Base-by-base conservation (phyloP, 164 flowering plant species). In the Tetrastigma voinierianum region DNA sequence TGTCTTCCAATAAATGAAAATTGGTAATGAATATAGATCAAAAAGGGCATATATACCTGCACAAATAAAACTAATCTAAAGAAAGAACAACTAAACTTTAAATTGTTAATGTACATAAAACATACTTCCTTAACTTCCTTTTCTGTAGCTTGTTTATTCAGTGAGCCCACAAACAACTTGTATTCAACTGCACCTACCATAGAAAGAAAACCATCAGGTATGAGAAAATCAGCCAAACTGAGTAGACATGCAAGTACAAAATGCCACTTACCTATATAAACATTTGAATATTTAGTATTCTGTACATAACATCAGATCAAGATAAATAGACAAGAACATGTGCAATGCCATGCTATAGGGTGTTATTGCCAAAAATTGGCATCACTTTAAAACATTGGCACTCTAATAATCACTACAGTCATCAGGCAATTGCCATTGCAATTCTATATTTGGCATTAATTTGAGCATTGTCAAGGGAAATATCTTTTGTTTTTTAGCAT, bases 101-200 rank as follows among this genome's bases (percentile, higher is more conserved):
- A 66, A 53, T 14, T 59, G 51, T 25, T 5, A 45, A 53, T 45
- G 52, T 46, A 46, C 2, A n/a, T 44, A 23, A 11, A 64, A 72
- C 83, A 57, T 80, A 92, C 98, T 64, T 92, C 96, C 79, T 89
- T 90, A 76, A 95, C 82, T 81, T 95, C 98, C 77, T 82, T 87
- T 73, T 84, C 96, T 13, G 91, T 81, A 66, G 98, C 96, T 69
- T 87, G 97, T 73, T 82, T 95, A 80, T 88, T 90, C 68, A 95
- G 63, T 15, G 96, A 87, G n/a, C 94, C 97, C 68, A 95, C 97
- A 79, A 95, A 95, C 77, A 95, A 76, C 78, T 95, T 95, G 85
- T 77, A 83, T 78, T 95, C 97, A 52, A 80, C 84, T 65, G 96
- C 86, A 84, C 93, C 96, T 90, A 75, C 17, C 71, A 83, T 47